phyloP scores from a whole-genome alignment of 1,284 basidiomycete species.

The Irpex sp. region DNA sequence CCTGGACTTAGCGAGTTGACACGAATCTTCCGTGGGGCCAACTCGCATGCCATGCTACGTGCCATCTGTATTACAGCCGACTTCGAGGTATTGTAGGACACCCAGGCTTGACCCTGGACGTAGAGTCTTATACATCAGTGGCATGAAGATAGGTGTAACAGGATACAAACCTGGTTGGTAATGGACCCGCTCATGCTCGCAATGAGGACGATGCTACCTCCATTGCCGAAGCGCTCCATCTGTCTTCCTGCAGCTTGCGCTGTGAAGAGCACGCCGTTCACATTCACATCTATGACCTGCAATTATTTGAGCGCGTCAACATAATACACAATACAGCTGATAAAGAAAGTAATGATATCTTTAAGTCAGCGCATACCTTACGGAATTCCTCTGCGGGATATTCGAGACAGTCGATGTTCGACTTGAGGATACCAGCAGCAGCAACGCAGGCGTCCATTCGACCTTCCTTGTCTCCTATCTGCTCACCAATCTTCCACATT shows the following conservation, averaged over 20 bases:
- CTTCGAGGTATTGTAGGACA: slow-evolving; percentile 80
- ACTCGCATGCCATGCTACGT: slow-evolving; percentile 82
- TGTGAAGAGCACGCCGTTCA: slow-evolving; percentile 73
- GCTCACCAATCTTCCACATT: slow-evolving; percentile 52
- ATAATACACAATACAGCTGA: not conserved
- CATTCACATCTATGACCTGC: slow-evolving; percentile 73
- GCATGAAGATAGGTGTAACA: not conserved
- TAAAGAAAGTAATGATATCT: not conserved
- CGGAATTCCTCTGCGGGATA: slow-evolving; percentile 71
- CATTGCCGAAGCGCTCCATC: slow-evolving; percentile 67
- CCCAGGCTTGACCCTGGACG: slow-evolving; percentile 63
- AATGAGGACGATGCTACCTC: slow-evolving; percentile 79
- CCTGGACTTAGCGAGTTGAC: slow-evolving; percentile 76
- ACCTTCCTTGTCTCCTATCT: slow-evolving; percentile 60
- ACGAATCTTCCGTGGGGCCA: slow-evolving; percentile 66
- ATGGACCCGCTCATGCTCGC: slow-evolving; percentile 87
- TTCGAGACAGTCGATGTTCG: slow-evolving; percentile 39
- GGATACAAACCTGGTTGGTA: slow-evolving; percentile 62
- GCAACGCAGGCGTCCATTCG: slow-evolving; percentile 74
- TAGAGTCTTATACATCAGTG: not conserved
- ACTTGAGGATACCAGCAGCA: slow-evolving; percentile 73
- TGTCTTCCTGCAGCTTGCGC: slow-evolving; percentile 77
- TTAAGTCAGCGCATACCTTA: slow-evolving; percentile 38
- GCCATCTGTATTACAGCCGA: slow-evolving; percentile 81
- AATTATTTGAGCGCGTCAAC: not conserved